Evolutionary conservation across 176 grass and related monocot genomes (phyloP), one percentile per base, ranked within the genome.

Genomic region (Aegilops speltoides): DNA sequence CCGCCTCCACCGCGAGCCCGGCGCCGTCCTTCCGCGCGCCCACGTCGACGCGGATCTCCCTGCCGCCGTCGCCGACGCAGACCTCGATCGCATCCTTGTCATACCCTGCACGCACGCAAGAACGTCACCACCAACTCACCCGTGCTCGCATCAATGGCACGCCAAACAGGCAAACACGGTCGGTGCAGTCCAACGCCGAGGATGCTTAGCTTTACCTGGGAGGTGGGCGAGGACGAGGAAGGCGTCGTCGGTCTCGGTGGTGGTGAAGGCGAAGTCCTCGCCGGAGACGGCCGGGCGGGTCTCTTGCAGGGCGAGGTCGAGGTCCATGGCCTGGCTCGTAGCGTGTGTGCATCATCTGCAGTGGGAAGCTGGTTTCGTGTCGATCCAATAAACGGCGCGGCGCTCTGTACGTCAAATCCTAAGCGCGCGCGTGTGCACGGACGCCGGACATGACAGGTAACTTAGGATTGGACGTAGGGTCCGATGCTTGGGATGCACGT

Each of bases 151-250:
- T 34, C 34, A 34, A 34, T 34, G 34, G 34, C 34, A 34, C 34
- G 6, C 34, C 34, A 34, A 34, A 34, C 34, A 45, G 10, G 9
- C 34, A 34, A 34, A 34, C 34, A 45, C 17, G 9, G n/a, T 13
- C 4, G 46, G 76, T 29, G 67, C 43, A 45, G 43, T 3, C 14
- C 46, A 75, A 28, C 38, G 8, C 2, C 38, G 38, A 40, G 38
- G 38, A 34, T 34, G 20, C 5, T 64, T 1, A 1, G 14, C 4
- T 67, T 67, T 97, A 95, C 95, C 95, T 37, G 93, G 93, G 72
- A 98, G 87, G 64, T 95, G 89, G 11, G 83, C 95, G 69, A 98
- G 86, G 81, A 93, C 78, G 73, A 98, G 68, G 80, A 95, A 92
- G 48, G 91, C 89, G 37, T 87, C 78, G 60, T 93, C 91, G 40